Percentiles rank a stretch among this genome's conserved stretches.
phyloP scores from a whole-genome alignment of 2,329 filamentous ascomycete species.

The Claviceps digitariae region DNA sequence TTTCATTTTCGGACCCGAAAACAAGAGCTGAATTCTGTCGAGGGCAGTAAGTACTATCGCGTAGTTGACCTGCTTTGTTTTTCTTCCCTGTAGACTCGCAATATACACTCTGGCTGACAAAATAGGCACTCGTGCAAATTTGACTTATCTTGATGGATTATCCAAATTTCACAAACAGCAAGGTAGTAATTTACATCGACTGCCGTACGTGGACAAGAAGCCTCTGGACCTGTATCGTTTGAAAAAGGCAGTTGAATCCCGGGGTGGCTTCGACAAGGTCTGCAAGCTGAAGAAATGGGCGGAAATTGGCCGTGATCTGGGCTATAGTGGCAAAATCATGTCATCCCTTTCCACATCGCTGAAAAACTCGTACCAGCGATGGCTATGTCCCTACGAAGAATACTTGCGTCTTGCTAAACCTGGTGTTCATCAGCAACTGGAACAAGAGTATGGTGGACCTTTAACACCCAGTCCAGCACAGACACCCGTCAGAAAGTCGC shows the following conservation, averaged over 20 bases:
- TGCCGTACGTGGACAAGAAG: conserved; percentile 95
- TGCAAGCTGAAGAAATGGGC: conserved; percentile 99
- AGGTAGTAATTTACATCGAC: conserved; percentile 82
- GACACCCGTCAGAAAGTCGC: conserved; percentile 57
- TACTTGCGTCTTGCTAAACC: conserved; percentile 85
- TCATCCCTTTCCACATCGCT: conserved; percentile 93
- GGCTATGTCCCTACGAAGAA: conserved; percentile 93
- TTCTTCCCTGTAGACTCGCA: not conserved
- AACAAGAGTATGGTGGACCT: conserved; percentile 84
- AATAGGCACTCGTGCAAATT: conserved; percentile 79
- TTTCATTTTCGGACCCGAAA: conserved; percentile 96
- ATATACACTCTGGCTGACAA: conserved; percentile 1
- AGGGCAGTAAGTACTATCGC: conserved; percentile 60
- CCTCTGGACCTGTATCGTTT: conserved; percentile 89
- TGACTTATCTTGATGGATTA: conserved; percentile 90
- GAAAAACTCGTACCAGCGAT: conserved; percentile 96
- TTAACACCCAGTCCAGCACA: conserved; percentile 61
- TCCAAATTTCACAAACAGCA: conserved; percentile 96
- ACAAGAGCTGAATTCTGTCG: conserved; percentile 93
- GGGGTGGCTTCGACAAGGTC: conserved; percentile 90
- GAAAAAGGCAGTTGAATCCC: conserved; percentile 90
- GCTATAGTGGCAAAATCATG: conserved; percentile 99
- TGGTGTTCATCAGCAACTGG: conserved; percentile 89
- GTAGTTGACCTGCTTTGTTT: not conserved
- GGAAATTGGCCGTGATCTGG: conserved; percentile 89